Percentiles rank a stretch among this genome's conserved stretches.
Evolutionary conservation across 805 yeast genomes (phyloP).

Genomic region (Ogataea nakhonphanomensis): DNA sequence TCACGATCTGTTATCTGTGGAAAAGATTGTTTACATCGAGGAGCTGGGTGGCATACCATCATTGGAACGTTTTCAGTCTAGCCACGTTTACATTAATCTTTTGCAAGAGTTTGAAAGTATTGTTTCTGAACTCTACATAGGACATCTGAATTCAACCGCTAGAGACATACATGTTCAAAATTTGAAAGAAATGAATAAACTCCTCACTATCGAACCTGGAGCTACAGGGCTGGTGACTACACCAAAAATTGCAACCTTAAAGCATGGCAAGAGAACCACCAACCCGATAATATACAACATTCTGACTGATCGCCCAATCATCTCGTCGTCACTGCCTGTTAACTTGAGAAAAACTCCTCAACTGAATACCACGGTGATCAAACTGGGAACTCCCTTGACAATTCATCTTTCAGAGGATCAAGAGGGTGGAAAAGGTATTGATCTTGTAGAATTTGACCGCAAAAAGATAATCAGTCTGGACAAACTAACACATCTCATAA

Average conservation of each 20-base stretch:
- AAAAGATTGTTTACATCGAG: constrained; percentile 78
- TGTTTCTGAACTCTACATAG: constrained; percentile 57
- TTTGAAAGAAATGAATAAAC: constrained; percentile 57
- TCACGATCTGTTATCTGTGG: constrained; percentile 51
- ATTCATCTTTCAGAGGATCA: constrained; percentile 33
- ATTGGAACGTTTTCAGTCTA: constrained; percentile 69
- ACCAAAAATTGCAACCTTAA: constrained; percentile 61
- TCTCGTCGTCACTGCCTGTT: constrained; percentile 87
- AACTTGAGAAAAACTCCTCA: constrained; percentile 52
- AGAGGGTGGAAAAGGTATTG: constrained; percentile 36
- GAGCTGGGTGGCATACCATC: constrained; percentile 90
- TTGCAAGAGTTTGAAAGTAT: constrained; percentile 76
- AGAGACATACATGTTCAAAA: constrained; percentile 63
- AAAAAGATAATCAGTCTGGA: constrained; percentile 46
- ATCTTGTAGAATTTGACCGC: constrained; percentile 36
- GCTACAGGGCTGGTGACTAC: constrained; percentile 85
- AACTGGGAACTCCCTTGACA: constrained; percentile 65
- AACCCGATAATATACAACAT: constrained; percentile 91
- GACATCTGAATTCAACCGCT: constrained; percentile 43
- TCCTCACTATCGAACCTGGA: constrained; percentile 48
- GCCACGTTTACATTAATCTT: constrained; percentile 85
- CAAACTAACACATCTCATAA: constrained; percentile 59
- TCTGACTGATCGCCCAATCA: constrained; percentile 84
- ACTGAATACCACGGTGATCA: constrained; percentile 72
- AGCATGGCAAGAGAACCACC: constrained; percentile 33